Evolutionary conservation across 2,329 filamentous ascomycete species (phyloP), one percentile per base, ranked within the genome.

Genomic region (Didymella segeticola): DNA sequence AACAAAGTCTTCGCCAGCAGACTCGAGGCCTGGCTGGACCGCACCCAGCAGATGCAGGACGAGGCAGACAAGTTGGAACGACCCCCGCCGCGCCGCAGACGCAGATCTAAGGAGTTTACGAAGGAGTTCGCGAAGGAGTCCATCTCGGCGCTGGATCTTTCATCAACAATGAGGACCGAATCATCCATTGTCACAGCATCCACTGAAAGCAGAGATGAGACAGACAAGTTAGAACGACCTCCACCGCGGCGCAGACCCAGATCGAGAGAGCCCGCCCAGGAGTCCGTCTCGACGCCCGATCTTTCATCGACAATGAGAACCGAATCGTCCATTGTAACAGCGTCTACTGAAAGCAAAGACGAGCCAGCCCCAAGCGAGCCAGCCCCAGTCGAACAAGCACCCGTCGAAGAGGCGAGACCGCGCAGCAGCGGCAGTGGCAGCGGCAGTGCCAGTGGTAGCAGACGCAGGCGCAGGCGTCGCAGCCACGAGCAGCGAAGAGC

Each of bases 11-110:
- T 79, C 50, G 77, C 75, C 17, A 80, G 66, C 46, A 83, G 83
- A 41, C 81, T 88, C 22, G 83, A 87, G 69, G 82, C 84, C 42
- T 88, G 86, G 86, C 78, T 88, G 5, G 80, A 80, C 2, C 76
- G 76, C 46, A 84, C 83, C 2, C 77, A 80, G 8, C 83, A 86
- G 68, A 43, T 37, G 30, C 37, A 50, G 25, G 36, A 36, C 3
- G 46, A 49, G 10, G 34, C 47, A 26, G 47, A 37, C 5, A 41
- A 30, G 17, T 3, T 17, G 23, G 51, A 48, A 29, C 23, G 27
- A 17, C 51, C 33, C 6, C 31, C 45, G 22, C 43, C 56, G 14
- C 70, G 71, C 26, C 60, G 67, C 36, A 61, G 62, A 47, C 58
- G 56, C 39, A 57, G 51, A 41, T 72, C 71, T 8, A n/a, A n/a